A percentile compares a stretch with the other conserved stretches of the same genome.
phyloP scores from a whole-genome alignment of 2,329 filamentous ascomycete species.

The Neofusicoccum sp. region DNA sequence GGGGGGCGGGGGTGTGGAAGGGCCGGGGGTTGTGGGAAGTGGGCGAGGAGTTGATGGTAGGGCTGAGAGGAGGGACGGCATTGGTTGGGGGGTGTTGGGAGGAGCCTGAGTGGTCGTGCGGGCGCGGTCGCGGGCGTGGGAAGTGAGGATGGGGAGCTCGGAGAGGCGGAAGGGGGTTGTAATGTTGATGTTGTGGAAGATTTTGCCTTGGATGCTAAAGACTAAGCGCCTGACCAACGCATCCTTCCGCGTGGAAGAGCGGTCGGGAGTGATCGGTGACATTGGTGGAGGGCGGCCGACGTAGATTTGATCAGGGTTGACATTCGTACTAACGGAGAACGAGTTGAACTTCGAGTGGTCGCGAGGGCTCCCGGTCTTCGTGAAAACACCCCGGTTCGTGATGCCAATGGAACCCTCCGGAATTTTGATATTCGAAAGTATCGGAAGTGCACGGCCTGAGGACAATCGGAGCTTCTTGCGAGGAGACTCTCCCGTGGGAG shows the following conservation, averaged over 20 bases:
- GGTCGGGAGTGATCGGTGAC: conserved; percentile 1
- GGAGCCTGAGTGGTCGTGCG: not conserved
- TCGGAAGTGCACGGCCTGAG: not conserved
- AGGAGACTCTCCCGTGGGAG: not conserved
- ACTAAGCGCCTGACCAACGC: not conserved
- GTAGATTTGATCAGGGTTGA: conserved; percentile 6
- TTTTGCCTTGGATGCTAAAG: not conserved
- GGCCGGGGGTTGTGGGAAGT: too few relatives aligned
- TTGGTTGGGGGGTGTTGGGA: not conserved
- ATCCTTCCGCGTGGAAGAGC: not conserved
- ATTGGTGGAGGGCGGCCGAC: not conserved
- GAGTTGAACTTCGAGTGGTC: not conserved
- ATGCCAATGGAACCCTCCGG: conserved; percentile 9
- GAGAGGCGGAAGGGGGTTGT: not conserved
- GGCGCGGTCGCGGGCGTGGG: not conserved
- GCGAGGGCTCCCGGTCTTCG: not conserved
- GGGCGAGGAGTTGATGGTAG: too few relatives aligned
- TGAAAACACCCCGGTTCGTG: conserved; percentile 16
- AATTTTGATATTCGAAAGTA: not conserved
- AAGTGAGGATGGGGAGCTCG: not conserved
- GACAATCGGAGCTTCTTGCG: not conserved
- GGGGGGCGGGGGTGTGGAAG: not conserved
- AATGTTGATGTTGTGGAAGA: not conserved
- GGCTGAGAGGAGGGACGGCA: not conserved
- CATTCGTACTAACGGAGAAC: not conserved